phyloP scores from a whole-genome alignment of 2,329 filamentous ascomycete species.

The Venturia nashicola region DNA sequence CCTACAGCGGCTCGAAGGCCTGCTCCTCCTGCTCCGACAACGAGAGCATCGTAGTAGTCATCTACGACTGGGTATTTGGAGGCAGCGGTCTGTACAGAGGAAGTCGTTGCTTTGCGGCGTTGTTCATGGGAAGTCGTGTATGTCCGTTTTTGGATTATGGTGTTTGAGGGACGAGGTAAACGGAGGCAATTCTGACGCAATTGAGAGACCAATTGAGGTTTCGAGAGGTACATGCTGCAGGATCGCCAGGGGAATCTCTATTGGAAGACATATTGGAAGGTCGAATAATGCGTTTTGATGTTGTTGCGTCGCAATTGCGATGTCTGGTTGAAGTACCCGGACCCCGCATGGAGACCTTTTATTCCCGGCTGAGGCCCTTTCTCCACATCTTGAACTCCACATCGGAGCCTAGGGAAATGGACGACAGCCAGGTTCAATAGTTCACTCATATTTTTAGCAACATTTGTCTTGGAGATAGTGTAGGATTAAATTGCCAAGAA shows the following conservation, averaged over 20 bases:
- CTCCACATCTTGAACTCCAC: background rate
- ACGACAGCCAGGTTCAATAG: too few relatives aligned
- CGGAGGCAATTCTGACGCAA: background rate
- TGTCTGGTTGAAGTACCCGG: background rate
- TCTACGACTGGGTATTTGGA: slow-evolving; percentile 7
- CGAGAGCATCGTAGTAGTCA: slow-evolving; percentile 22
- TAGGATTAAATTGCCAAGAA: too few relatives aligned
- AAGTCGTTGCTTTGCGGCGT: slow-evolving; percentile 10
- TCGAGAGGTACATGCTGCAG: background rate
- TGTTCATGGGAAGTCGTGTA: slow-evolving; percentile 3
- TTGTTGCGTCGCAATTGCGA: too few relatives aligned
- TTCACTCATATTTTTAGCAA: too few relatives aligned
- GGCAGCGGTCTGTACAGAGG: slow-evolving; percentile 3
- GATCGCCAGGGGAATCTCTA: background rate
- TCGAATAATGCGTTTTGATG: background rate
- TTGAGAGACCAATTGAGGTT: background rate
- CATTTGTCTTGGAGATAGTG: too few relatives aligned
- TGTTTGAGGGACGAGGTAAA: background rate
- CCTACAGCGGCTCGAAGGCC: slow-evolving; percentile 52
- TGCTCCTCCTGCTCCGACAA: slow-evolving; percentile 45
- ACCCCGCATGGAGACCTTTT: background rate
- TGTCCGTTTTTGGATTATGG: background rate
- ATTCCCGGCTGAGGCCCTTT: background rate
- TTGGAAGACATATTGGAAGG: background rate
- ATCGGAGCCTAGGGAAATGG: background rate